Percentiles rank a stretch among this genome's conserved stretches.
Evolutionary conservation across 2,329 filamentous ascomycete genomes (phyloP).

Genomic region (Lasiodiplodia theobromae): DNA sequence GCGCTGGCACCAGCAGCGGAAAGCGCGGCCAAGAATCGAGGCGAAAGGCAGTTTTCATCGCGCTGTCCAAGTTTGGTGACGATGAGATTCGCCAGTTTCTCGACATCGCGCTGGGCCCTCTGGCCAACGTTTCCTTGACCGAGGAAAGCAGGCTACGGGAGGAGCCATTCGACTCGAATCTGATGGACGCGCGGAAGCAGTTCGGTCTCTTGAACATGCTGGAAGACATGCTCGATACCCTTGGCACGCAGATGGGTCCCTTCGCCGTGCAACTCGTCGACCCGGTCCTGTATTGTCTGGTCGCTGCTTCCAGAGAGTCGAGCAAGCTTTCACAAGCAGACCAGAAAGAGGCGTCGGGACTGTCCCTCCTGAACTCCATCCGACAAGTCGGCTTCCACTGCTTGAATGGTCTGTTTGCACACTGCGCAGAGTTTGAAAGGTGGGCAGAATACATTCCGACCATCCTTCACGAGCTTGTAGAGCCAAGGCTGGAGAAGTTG

Average conservation of each 20-base stretch:
- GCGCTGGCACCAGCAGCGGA: constrained; percentile 77
- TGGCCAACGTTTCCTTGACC: constrained; percentile 68
- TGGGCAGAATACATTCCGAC: constrained; percentile 75
- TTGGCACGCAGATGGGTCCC: constrained; percentile 74
- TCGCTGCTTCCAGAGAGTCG: constrained; percentile 64
- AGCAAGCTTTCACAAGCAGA: constrained; percentile 47
- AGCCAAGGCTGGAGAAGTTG: constrained; percentile 78
- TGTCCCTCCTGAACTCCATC: constrained; percentile 62
- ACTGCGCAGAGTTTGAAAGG: constrained; percentile 69
- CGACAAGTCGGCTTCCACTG: constrained; percentile 82
- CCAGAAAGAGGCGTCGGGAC: constrained; percentile 36
- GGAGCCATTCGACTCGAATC: constrained; percentile 63
- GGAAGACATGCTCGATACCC: constrained; percentile 81
- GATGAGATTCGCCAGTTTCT: constrained; percentile 82
- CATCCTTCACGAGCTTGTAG: constrained; percentile 78
- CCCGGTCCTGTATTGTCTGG: constrained; percentile 80
- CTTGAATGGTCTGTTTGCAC: constrained; percentile 77
- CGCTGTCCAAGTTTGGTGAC: constrained; percentile 77
- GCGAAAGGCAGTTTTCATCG: constrained; percentile 74
- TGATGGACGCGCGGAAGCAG: constrained; percentile 77
- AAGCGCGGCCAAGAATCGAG: constrained; percentile 82
- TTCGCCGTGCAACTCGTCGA: constrained; percentile 76
- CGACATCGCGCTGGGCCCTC: constrained; percentile 76
- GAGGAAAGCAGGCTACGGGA: constrained; percentile 59
- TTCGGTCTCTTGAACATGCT: constrained; percentile 93